Conservation (phyloP, 345 rosid species). For the Geranium brycei region DNA sequence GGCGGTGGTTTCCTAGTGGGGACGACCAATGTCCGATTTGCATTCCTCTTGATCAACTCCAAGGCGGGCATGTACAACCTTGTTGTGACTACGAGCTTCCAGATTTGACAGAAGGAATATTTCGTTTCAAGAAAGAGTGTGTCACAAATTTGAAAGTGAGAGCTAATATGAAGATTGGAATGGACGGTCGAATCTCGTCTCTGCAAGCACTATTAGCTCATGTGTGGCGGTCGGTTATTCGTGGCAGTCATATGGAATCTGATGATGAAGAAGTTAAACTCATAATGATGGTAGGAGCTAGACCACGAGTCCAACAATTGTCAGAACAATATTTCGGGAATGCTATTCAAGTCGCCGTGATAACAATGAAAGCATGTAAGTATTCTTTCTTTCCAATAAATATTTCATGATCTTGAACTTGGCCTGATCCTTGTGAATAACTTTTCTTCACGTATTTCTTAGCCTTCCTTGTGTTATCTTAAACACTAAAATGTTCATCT, state of each 20-base stretch:
- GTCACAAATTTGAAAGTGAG: constrained; percentile 26
- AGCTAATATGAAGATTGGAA: constrained; percentile 23
- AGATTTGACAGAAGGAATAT: constrained; percentile 12
- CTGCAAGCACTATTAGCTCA: constrained; percentile 32
- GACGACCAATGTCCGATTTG: too few relatives aligned
- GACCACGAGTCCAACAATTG: constrained; percentile 17
- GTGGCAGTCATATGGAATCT: background rate
- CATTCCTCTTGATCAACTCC: too few relatives aligned
- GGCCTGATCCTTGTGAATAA: too few relatives aligned
- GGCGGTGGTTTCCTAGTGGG: too few relatives aligned
- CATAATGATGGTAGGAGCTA: background rate
- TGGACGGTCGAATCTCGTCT: constrained; percentile 18
- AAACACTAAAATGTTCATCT: too few relatives aligned
- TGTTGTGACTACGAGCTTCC: background rate
- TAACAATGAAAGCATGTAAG: background rate
- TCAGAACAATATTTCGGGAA: constrained; percentile 27
- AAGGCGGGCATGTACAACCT: background rate
- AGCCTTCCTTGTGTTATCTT: too few relatives aligned
- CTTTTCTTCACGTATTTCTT: too few relatives aligned
- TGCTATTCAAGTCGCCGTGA: background rate
- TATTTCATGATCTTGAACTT: too few relatives aligned
- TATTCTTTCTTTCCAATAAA: too few relatives aligned
- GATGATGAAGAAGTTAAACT: constrained; percentile 8
- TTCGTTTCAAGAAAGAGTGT: constrained; percentile 22
- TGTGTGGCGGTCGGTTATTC: constrained; percentile 22